Evolutionary conservation across 2,329 filamentous ascomycete species (phyloP).

Genomic region (Coleophoma eucalyptorum): DNA sequence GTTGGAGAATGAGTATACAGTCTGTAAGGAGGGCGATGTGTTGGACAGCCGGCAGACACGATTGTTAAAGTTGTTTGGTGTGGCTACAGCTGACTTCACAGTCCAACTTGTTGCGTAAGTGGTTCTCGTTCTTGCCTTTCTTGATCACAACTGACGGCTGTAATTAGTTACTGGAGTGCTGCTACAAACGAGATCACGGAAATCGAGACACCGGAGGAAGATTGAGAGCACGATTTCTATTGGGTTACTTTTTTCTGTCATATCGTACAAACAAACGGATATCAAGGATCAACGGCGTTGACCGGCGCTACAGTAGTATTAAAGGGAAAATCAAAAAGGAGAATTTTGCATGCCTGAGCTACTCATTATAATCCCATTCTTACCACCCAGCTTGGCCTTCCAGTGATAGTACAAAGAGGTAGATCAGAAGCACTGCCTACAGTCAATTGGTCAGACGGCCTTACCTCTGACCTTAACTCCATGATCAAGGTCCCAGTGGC

Average conservation of each 20-base stretch:
- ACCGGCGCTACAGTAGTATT: slow-evolving; percentile 25
- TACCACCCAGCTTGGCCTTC: slow-evolving; percentile 17
- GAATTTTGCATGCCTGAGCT: slow-evolving; percentile 20
- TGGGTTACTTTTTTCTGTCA: slow-evolving; percentile 16
- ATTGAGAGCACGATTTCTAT: slow-evolving; percentile 25
- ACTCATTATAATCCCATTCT: slow-evolving; percentile 13
- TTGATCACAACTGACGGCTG: neutral
- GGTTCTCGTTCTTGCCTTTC: neutral
- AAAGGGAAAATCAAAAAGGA: slow-evolving; percentile 20
- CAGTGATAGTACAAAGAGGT: slow-evolving; percentile 26
- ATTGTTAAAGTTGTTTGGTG: slow-evolving; percentile 87
- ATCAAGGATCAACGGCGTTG: slow-evolving; percentile 23
- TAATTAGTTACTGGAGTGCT: slow-evolving; percentile 56
- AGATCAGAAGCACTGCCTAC: slow-evolving; percentile 9
- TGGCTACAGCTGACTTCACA: slow-evolving; percentile 87
- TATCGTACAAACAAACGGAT: slow-evolving; percentile 26
- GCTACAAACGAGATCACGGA: slow-evolving; percentile 57
- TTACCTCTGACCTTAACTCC: slow-evolving; percentile 56
- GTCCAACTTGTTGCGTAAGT: slow-evolving; percentile 71
- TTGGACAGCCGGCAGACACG: slow-evolving; percentile 91
- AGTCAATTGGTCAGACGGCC: slow-evolving; percentile 29
- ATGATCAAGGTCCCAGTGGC: slow-evolving; percentile 16
- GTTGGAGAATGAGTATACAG: slow-evolving; percentile 46
- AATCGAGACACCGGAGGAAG: slow-evolving; percentile 39
- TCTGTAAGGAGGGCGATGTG: slow-evolving; percentile 81